Conservation (phyloP, 1,284 basidiomycete genomes). For the Puccinia sorghi region DNA sequence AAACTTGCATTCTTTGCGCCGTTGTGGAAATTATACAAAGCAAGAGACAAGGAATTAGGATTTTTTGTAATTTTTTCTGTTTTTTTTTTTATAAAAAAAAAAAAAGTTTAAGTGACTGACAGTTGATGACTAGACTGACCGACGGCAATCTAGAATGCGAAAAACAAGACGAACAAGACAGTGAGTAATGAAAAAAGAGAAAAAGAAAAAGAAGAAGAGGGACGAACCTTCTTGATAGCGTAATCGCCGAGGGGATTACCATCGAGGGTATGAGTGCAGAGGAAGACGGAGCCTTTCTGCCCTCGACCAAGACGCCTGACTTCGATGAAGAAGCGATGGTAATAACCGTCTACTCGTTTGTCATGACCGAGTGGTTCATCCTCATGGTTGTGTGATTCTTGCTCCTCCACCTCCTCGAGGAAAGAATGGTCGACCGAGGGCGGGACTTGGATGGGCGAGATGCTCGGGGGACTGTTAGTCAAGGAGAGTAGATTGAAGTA, state of each 20-base stretch:
- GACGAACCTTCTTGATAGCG: neutral
- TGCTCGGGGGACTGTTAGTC: conserved; percentile 10
- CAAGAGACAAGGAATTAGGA: conserved; percentile 48
- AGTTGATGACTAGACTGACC: conserved; percentile 45
- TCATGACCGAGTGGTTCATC: conserved; percentile 34
- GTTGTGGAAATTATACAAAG: neutral
- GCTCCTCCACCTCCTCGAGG: too few relatives aligned
- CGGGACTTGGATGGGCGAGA: conserved; percentile 12
- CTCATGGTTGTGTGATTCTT: neutral
- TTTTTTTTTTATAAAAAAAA: neutral
- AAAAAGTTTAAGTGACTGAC: neutral
- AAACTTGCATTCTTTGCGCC: conserved; percentile 49
- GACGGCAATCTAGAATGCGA: conserved; percentile 35
- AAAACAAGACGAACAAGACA: neutral
- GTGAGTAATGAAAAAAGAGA: neutral
- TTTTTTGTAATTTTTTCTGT: too few relatives aligned
- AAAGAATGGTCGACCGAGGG: too few relatives aligned
- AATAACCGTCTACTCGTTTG: conserved; percentile 61
- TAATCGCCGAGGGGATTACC: neutral
- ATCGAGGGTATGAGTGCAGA: conserved; percentile 62
- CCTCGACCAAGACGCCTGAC: conserved; percentile 84
- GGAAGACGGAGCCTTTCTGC: conserved; percentile 81
- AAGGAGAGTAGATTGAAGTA: conserved; percentile 38
- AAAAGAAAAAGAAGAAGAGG: neutral
- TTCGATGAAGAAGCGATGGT: conserved; percentile 77